A percentile compares a stretch with the other conserved stretches of the same genome.
These are phyloP conservation scores for Rhodocollybia butyracea DNA, from an alignment of 768 basidiomycete species.

Conservation along the genomic window DNA sequence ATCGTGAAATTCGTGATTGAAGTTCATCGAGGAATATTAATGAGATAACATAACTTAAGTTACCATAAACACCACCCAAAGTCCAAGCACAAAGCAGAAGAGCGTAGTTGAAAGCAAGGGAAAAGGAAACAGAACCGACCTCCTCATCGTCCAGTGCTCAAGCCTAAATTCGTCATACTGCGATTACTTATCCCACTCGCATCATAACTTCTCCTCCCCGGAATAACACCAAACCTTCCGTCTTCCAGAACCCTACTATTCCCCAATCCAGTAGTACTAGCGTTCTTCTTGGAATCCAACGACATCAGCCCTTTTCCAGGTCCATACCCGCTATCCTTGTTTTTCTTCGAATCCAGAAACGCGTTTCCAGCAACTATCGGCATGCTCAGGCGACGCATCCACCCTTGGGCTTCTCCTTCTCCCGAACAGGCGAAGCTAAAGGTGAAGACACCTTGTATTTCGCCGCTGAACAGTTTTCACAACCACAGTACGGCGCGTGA, in stretches of 20 bases:
- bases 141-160: conserved; percentile 36
- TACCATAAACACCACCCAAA: no score
- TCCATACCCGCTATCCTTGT: conserved; percentile 23
- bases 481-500: conserved; percentile 67
- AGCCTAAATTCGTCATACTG: conserved; percentile 47
- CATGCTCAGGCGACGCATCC: conserved; percentile 80
- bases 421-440: conserved; percentile 13
- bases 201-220: conserved; percentile 37
- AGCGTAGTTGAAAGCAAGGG: no score
- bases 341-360: conserved; percentile 57
- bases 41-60: no score
- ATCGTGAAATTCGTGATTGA: no score
- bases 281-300: conserved; percentile 49
- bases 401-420: conserved; percentile 53
- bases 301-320: conserved; percentile 31
- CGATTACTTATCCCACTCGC: conserved; percentile 41
- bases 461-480: conserved; percentile 56
- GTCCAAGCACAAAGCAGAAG: no score
- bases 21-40: no score
- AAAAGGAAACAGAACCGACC: no score
- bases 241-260: conserved; percentile 44
- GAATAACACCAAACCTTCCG: conserved; percentile 34
- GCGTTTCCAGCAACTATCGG: conserved; percentile 57
- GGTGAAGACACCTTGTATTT: conserved; percentile 42
- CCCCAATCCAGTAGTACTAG: conserved; percentile 38